Base-by-base conservation (phyloP, 345 rosid genomes). In the Brassica carinata region DNA sequence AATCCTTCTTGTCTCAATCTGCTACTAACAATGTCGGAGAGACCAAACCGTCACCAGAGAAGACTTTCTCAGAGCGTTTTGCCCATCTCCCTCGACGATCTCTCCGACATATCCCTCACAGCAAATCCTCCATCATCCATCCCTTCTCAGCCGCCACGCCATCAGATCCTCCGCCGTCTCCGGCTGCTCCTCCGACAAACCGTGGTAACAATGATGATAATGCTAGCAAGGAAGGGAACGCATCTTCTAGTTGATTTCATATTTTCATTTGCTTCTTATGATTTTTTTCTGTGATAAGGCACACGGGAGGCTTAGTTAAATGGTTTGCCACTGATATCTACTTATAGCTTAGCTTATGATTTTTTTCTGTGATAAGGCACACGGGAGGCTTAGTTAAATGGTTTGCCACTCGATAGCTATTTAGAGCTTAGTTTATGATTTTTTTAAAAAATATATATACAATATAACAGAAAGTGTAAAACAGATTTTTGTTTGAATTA, bases 11-110 rank as follows among this genome's bases (percentile, higher is more conserved):
- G 73, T 71, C 76, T 64, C 73, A 71, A 81, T 75, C 83, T 55
- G 63, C 2, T 64, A 10, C 69, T 48, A 69, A 80, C 45, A 73
- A 81, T 81, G 84, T 81, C 84, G 59, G 84, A 81, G 55, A 71
- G 77, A 76, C 81, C 84, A 76, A 76, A 19, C 19, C 77, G 84
- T 58, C 84, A 81, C 64, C 77, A 81, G 64, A 71, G 84, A 71
- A 81, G 81, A 72, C 84, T 67, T 65, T 81, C 84, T 71, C 84
- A 81, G 17, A 81, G 70, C 30, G 64, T 79, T 36, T 75, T 69
- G 0, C 65, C 77, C 29, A 70, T 81, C 73, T 64, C 77, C 23
- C 63, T 75, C 8, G 84, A 81, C 6, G 81, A 81, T 71, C 73
- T 81, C n/a, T 55, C 84, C n/a, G 77, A 81, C 27, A 43, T 81